A percentile compares a stretch with the other conserved stretches of the same genome.
Evolutionary conservation across 208 protist species (phyloP).

Genomic region (Acanthamoeba castellanii): DNA sequence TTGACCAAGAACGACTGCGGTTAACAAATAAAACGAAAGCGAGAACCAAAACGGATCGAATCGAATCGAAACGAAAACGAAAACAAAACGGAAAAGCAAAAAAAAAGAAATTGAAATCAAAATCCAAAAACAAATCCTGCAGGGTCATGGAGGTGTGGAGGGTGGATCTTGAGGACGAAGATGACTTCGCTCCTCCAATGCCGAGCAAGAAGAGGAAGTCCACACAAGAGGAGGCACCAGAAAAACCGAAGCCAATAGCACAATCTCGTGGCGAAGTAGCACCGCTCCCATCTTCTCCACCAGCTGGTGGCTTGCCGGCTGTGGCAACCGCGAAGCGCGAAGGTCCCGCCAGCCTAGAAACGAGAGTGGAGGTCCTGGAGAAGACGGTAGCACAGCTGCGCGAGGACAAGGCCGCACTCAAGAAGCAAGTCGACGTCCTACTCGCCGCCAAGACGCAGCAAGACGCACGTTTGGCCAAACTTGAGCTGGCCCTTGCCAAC

Average conservation of each 20-base stretch:
- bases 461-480: not conserved
- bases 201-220: not conserved
- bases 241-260: not conserved
- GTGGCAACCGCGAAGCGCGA: too few species aligned
- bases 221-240: not conserved
- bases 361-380: not conserved
- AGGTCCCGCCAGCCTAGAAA: not conserved
- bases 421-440: not conserved
- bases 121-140: too few species aligned
- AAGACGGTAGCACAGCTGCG: not conserved
- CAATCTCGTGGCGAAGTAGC: not conserved
- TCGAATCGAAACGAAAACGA: too few species aligned
- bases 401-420: not conserved
- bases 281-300: not conserved
- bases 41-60: too few species aligned
- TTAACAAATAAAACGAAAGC: too few species aligned
- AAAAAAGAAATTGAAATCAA: not conserved
- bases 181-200: not conserved
- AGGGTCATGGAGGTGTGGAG: too few species aligned
- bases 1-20: too few species aligned
- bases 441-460: not conserved
- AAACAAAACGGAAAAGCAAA: not conserved
- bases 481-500: not conserved
- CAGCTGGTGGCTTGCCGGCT: not conserved
- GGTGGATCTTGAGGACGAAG: not conserved